Evolutionary conservation across 345 rosid species (phyloP).

Genomic region (Dimocarpus longan): DNA sequence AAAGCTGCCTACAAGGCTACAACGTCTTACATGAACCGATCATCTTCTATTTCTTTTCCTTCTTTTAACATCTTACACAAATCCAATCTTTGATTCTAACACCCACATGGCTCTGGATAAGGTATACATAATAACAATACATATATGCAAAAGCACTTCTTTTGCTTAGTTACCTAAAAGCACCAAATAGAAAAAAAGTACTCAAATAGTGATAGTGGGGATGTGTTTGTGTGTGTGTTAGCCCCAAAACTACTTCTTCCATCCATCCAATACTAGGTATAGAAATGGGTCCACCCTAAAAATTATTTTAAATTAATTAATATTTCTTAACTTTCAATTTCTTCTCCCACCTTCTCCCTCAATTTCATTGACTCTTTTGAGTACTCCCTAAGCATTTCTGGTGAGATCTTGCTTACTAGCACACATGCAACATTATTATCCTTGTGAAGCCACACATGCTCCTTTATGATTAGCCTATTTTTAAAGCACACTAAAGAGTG

Average conservation of each 20-base stretch:
- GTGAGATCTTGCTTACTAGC: slow-evolving; percentile 23
- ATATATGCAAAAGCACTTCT: neutral
- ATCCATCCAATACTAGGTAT: neutral
- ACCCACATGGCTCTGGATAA: slow-evolving; percentile 24
- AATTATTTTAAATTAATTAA: slow-evolving; percentile 9
- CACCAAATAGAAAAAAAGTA: slow-evolving; percentile 2
- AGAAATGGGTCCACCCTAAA: no score
- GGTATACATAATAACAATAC: neutral
- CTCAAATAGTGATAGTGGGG: slow-evolving; percentile 2
- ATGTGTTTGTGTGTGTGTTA: no score
- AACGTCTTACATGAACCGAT: slow-evolving; percentile 9
- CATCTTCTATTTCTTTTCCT: no score
- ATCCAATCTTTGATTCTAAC: slow-evolving; percentile 21
- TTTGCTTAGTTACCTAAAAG: slow-evolving; percentile 20
- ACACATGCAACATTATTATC: slow-evolving; percentile 32
- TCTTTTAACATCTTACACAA: no score
- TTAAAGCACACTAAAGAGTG: neutral
- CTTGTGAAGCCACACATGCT: slow-evolving; percentile 28
- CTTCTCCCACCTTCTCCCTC: neutral
- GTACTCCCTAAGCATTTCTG: slow-evolving; percentile 39
- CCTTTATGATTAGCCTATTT: slow-evolving; percentile 24
- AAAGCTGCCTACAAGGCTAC: no score
- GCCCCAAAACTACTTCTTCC: neutral
- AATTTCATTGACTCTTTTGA: slow-evolving; percentile 11
- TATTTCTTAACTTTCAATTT: neutral